Base-by-base conservation (phyloP, 805 yeast genomes). In the Yarrowia porcina region DNA sequence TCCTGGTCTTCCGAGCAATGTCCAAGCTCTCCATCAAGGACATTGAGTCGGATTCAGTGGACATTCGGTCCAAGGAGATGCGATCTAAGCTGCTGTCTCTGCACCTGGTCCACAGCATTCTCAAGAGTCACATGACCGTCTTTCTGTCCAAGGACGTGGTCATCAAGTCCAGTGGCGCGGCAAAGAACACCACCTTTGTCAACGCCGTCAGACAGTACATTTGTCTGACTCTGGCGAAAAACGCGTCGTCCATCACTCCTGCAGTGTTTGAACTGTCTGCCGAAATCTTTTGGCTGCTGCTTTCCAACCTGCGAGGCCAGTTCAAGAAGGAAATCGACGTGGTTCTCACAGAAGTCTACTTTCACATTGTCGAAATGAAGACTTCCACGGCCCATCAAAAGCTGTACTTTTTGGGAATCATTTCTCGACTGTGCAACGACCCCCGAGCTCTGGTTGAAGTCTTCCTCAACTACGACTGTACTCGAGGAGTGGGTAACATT, bases 391-490 rank as follows among this genome's bases (percentile, higher is more conserved):
- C 92, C 10, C 97, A 93, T 73, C 99, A 96, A 75, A 91, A 93
- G 72, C 82, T 96, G 72, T 93, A 91, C 70, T 82, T 93, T 66
- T 78, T 96, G 65, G 82, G 87, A 12, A 81, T 93, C n/a, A 80
- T 96, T 25, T 88, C 89, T 69, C 81, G 96, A 67, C 75, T 94
- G 38, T 88, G 96, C 71, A 84, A 85, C 66, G 97, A 93, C 75
- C 96, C 98, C 45, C 82, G 96, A 65, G 87, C 96, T 18, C 77
- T 96, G 66, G 90, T 96, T 64, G 99, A 94, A 75, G 84, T 94
- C 64, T 94, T 93, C 72, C 80, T 94, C 70, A 94, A 94, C 74
- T 96, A 94, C 73, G 99, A 94, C 74, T 94, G 99, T 78, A 97
- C 91, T 72, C 77, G 84, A 32, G 78, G 81, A 18, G 82, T 86